phyloP scores from a whole-genome alignment of 768 basidiomycete genomes.

The Pisolithus albus region DNA sequence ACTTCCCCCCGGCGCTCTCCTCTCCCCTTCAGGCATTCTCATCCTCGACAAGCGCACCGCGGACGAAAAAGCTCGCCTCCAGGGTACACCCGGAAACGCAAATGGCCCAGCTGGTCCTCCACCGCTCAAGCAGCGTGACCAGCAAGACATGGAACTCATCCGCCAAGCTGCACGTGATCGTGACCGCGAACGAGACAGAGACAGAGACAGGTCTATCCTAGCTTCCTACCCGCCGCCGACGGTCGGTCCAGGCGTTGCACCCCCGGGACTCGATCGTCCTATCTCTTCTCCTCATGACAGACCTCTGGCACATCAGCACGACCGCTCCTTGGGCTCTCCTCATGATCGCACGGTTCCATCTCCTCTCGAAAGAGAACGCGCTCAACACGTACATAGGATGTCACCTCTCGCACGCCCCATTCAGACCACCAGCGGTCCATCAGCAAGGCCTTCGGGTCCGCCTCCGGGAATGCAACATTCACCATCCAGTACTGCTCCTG shows the following conservation, averaged over 20 bases:
- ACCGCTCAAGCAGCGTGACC: slow-evolving; percentile 20
- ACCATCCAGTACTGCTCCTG: too few relatives aligned
- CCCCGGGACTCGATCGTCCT: slow-evolving; percentile 10
- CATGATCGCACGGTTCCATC: slow-evolving; percentile 17
- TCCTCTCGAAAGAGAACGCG: slow-evolving; percentile 20
- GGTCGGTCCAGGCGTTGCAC: slow-evolving; percentile 15
- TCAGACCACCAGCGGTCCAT: slow-evolving; percentile 10
- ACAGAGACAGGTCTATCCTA: slow-evolving; percentile 10
- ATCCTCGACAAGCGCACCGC: slow-evolving; percentile 27
- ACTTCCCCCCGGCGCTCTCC: slow-evolving; percentile 9
- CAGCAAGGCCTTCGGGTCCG: neutral
- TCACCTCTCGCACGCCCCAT: slow-evolving; percentile 20
- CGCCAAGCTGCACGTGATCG: slow-evolving; percentile 23
- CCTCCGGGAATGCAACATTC: slow-evolving; percentile 15
- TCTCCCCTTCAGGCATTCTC: slow-evolving; percentile 20
- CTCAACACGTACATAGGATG: slow-evolving; percentile 17
- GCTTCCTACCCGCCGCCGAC: slow-evolving; percentile 3
- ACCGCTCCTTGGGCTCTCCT: slow-evolving; percentile 17
- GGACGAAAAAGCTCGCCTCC: slow-evolving; percentile 22
- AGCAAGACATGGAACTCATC: slow-evolving; percentile 22
- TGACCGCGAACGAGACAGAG: slow-evolving; percentile 13
- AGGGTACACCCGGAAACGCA: neutral
- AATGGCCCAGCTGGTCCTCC: slow-evolving; percentile 1
- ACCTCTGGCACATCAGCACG: too few relatives aligned
- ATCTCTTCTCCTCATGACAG: slow-evolving; percentile 12